These are phyloP conservation scores for Aspergillus terreus DNA, from an alignment of 2,329 filamentous ascomycete genomes.

Conservation along the genomic window DNA sequence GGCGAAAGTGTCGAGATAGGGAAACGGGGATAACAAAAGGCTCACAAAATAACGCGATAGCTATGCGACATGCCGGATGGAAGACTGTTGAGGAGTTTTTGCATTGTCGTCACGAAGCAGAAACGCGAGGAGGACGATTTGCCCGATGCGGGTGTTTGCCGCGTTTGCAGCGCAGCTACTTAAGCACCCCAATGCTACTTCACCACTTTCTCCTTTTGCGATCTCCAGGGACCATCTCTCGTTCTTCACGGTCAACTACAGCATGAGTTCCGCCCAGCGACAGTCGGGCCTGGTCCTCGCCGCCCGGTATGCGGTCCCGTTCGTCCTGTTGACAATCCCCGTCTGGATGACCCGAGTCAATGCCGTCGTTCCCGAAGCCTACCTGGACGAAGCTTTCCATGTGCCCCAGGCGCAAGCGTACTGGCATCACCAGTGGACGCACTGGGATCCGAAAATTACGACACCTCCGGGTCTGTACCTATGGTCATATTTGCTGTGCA, in stretches of 20 bases:
- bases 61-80: neutral
- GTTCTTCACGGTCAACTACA: neutral
- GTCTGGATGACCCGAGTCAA: slow-evolving; percentile 47
- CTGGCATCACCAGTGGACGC: slow-evolving; percentile 66
- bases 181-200: neutral
- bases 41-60: slow-evolving; percentile 6
- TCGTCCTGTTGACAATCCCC: slow-evolving; percentile 31
- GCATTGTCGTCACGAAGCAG: neutral
- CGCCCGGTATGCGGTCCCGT: slow-evolving; percentile 35
- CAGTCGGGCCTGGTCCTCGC: slow-evolving; percentile 32
- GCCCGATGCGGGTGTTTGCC: slow-evolving; percentile 25
- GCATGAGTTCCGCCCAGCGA: slow-evolving; percentile 28
- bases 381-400: slow-evolving; percentile 58
- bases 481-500: slow-evolving; percentile 46
- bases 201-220: neutral
- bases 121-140: slow-evolving; percentile 1
- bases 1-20: neutral
- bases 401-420: slow-evolving; percentile 88
- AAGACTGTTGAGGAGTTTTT: neutral
- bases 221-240: neutral
- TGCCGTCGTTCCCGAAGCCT: slow-evolving; percentile 52
- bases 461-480: slow-evolving; percentile 83
- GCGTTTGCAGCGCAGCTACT: slow-evolving; percentile 25
- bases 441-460: slow-evolving; percentile 97
- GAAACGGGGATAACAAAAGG: neutral